A percentile compares a stretch with the other conserved stretches of the same genome.
Conservation (phyloP, 108 stramenopile genomes). For the Nannochloropsis salina region DNA sequence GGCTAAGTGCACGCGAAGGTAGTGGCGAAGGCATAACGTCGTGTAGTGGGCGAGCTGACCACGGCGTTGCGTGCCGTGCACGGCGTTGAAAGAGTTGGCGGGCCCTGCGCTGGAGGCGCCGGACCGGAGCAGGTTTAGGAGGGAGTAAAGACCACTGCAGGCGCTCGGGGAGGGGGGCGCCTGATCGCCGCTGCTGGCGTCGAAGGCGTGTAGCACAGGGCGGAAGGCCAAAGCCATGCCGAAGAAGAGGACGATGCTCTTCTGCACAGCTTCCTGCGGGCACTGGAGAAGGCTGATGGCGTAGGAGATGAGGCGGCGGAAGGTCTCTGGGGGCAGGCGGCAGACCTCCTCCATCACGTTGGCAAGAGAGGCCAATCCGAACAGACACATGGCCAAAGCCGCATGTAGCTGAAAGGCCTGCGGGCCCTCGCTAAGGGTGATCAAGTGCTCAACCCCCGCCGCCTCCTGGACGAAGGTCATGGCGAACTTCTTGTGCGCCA, state of each 20-base stretch:
- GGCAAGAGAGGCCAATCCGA: not conserved
- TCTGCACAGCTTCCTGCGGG: not conserved
- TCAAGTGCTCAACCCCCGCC: not conserved
- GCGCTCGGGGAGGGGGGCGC: not conserved
- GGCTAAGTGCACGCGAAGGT: not conserved
- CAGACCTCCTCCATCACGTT: constrained; percentile 26
- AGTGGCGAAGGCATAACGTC: not conserved
- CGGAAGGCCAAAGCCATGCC: not conserved
- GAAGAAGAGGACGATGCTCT: constrained; percentile 17
- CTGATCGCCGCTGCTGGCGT: not conserved
- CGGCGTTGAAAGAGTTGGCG: not conserved
- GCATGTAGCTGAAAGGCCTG: not conserved
- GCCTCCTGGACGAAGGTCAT: not conserved
- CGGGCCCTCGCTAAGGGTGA: not conserved
- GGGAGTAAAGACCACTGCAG: not conserved
- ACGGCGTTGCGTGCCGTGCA: not conserved
- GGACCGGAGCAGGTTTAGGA: not conserved
- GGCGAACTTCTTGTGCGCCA: constrained; percentile 24
- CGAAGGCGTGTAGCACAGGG: not conserved
- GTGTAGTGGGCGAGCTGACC: constrained; percentile 5
- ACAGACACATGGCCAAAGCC: constrained; percentile 17
- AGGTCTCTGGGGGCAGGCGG: not conserved
- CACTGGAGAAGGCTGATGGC: not conserved
- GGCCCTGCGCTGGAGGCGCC: not conserved
- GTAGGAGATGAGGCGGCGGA: not conserved